phyloP scores from a whole-genome alignment of 768 basidiomycete genomes.

The Termitomyces sp. region DNA sequence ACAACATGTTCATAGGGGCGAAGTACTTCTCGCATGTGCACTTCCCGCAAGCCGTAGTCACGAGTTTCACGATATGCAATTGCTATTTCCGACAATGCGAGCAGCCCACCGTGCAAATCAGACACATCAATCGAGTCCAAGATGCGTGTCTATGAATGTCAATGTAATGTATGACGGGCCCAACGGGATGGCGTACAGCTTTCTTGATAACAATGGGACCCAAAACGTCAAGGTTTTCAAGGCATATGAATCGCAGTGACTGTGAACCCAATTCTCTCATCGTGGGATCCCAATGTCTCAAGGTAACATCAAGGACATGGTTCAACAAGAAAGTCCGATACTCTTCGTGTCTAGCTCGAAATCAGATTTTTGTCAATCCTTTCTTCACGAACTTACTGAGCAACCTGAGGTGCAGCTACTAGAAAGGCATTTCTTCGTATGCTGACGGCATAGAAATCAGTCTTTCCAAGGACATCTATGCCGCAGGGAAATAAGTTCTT shows the following conservation, averaged over 20 bases:
- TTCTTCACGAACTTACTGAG: slow-evolving; percentile 52
- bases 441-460: slow-evolving; percentile 94
- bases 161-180: not conserved
- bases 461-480: slow-evolving; percentile 86
- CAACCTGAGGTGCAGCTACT: slow-evolving; percentile 81
- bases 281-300: slow-evolving; percentile 85
- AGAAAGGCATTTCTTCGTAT: slow-evolving; percentile 80
- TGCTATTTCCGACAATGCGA: slow-evolving; percentile 69
- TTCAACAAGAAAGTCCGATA: slow-evolving; percentile 68
- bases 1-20: not conserved
- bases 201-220: slow-evolving; percentile 43
- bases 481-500: slow-evolving; percentile 91
- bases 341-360: slow-evolving; percentile 56
- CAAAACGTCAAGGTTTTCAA: slow-evolving; percentile 48
- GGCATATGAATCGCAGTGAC: slow-evolving; percentile 66
- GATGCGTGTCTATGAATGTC: slow-evolving; percentile 41
- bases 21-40: slow-evolving; percentile 41
- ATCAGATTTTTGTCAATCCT: not conserved
- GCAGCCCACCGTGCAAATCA: slow-evolving; percentile 80
- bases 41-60: slow-evolving; percentile 26
- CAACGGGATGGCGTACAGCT: slow-evolving; percentile 35
- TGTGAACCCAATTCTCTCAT: slow-evolving; percentile 78
- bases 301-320: slow-evolving; percentile 66
- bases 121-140: slow-evolving; percentile 58
- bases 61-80: slow-evolving; percentile 39